These are phyloP conservation scores for Penicillium longicatenatum DNA, from an alignment of 495 filamentous ascomycete species.

Conservation along the genomic window DNA sequence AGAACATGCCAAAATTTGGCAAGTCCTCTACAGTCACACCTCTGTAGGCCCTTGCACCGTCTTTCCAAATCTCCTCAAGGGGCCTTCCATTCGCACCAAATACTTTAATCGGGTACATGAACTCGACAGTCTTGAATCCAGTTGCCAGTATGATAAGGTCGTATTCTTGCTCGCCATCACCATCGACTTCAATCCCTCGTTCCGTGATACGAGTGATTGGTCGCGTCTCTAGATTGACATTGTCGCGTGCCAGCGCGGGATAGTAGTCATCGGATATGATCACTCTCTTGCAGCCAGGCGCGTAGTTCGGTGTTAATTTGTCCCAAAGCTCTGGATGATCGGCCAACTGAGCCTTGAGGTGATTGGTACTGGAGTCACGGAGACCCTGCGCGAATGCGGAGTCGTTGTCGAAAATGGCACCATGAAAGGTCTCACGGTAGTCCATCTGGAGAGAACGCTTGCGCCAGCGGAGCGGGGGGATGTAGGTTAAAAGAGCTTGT, in stretches of 20 bases:
- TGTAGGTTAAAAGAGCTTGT: conserved; percentile 38
- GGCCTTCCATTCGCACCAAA: conserved; percentile 43
- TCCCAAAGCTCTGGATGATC: conserved; percentile 50
- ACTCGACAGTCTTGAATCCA: conserved; percentile 57
- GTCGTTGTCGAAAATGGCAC: conserved; percentile 36
- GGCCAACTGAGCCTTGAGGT: conserved; percentile 38
- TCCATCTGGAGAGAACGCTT: conserved; percentile 52
- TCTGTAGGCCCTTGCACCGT: conserved; percentile 46
- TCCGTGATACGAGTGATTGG: conserved; percentile 44
- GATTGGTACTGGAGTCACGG: conserved; percentile 25
- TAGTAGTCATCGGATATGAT: conserved; percentile 60
- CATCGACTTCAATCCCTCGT: conserved; percentile 46
- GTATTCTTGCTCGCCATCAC: conserved; percentile 40
- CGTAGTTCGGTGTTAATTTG: conserved; percentile 51
- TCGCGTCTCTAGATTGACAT: conserved; percentile 53
- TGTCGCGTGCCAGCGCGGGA: conserved; percentile 41
- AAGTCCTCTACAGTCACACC: conserved; percentile 51
- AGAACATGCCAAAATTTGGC: conserved; percentile 61
- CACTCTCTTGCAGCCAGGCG: conserved; percentile 56
- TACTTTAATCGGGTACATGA: conserved; percentile 56
- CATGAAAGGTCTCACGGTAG: conserved; percentile 45
- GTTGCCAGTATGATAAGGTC: conserved; percentile 58
- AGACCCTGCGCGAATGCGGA: conserved; percentile 36
- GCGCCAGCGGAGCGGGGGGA: conserved; percentile 48
- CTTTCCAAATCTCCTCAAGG: conserved; percentile 51